Evolutionary conservation across 306 rosid species (phyloP).

Genomic region (Fragaria vesca): DNA sequence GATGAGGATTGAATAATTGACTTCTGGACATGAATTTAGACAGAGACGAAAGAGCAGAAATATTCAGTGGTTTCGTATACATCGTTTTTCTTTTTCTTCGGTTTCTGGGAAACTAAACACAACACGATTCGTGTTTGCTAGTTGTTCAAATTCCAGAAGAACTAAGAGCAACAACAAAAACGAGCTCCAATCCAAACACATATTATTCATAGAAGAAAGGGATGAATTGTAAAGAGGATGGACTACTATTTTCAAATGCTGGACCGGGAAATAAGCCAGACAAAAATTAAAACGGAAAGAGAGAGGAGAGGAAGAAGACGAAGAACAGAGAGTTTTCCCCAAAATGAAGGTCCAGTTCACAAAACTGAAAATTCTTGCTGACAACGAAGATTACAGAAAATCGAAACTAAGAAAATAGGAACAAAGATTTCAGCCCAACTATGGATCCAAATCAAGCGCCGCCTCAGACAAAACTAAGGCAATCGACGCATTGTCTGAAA

Average conservation of each 20-base stretch:
- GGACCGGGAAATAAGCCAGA: neutral
- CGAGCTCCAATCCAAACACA: neutral
- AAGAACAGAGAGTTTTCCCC: neutral
- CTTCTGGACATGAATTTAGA: neutral
- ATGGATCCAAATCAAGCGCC: constrained; percentile 11
- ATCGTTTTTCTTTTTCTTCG: neutral
- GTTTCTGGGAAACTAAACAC: neutral
- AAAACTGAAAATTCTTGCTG: constrained; percentile 11
- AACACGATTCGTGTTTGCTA: neutral
- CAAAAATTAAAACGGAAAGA: neutral
- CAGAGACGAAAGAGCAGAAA: neutral
- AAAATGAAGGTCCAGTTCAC: neutral
- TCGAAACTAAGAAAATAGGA: neutral
- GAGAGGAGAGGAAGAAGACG: neutral
- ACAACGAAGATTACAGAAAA: neutral
- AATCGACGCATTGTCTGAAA: constrained; percentile 23
- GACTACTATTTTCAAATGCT: constrained; percentile 11
- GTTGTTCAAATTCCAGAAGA: neutral
- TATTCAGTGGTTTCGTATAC: neutral
- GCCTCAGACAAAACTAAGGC: constrained; percentile 5
- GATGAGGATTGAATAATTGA: constrained; percentile 3
- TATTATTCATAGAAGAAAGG: neutral
- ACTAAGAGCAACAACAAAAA: neutral
- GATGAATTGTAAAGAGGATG: neutral
- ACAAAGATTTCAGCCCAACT: neutral